Evolutionary conservation across 2,329 filamentous ascomycete genomes (phyloP).

Genomic region (Diaporthe helianthi): DNA sequence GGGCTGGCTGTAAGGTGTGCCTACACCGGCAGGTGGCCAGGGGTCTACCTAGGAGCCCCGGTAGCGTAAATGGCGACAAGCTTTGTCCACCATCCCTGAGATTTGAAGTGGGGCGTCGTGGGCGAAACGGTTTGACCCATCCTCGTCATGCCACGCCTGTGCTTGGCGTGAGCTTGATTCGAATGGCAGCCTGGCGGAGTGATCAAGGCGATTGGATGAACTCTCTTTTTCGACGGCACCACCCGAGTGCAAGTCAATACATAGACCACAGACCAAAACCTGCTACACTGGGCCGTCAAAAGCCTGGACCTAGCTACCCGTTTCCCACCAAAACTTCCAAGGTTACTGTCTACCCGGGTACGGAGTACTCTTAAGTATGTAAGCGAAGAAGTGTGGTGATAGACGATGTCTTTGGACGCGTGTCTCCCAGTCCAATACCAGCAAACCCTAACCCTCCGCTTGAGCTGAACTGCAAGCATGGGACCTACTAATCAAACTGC

Average conservation of each 20-base stretch:
- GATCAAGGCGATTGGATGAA: slow-evolving; percentile 3
- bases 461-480: background rate
- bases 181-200: background rate
- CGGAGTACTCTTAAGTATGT: no score
- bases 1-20: background rate
- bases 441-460: no score
- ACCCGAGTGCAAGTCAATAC: background rate
- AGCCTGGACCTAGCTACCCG: no score
- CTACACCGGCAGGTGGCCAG: background rate
- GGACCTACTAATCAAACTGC: no score
- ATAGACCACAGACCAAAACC: background rate
- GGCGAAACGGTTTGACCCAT: background rate
- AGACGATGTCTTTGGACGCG: no score
- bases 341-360: no score
- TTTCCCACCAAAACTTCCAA: no score
- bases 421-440: no score
- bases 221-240: background rate
- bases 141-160: background rate
- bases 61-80: no score
- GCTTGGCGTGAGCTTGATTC: slow-evolving; percentile 13
- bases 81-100: background rate
- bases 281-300: no score
- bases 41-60: no score
- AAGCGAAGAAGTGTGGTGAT: no score
- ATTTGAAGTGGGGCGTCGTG: slow-evolving; percentile 11